These are phyloP conservation scores for Porcisia hertigi DNA, from an alignment of 208 protist species.

Conservation along the genomic window DNA sequence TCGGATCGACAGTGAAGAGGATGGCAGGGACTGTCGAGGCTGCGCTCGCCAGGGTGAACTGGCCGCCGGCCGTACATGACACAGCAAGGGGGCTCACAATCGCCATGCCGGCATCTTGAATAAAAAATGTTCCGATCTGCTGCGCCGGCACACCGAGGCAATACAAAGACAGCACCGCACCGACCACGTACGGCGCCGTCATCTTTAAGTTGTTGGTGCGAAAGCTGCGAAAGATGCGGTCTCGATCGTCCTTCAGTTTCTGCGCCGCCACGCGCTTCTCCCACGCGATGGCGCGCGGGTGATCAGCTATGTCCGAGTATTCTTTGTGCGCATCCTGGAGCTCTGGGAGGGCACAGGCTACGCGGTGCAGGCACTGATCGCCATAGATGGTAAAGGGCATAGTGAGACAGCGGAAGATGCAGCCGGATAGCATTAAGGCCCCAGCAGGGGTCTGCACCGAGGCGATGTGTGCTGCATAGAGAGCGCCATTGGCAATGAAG, in stretches of 20 bases:
- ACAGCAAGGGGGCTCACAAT: conserved; percentile 39
- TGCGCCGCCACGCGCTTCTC: conserved; percentile 81
- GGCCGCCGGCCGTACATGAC: conserved; percentile 8
- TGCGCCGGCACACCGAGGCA: conserved; percentile 63
- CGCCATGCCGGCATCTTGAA: conserved; percentile 33
- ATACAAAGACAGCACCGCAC: conserved; percentile 40
- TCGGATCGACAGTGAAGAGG: conserved; percentile 54
- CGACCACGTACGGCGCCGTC: conserved; percentile 46
- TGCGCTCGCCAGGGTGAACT: neutral
- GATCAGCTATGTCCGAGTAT: conserved; percentile 63
- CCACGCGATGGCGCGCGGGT: conserved; percentile 79
- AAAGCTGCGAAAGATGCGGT: conserved; percentile 72
- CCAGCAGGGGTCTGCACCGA: conserved; percentile 49
- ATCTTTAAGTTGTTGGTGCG: conserved; percentile 81
- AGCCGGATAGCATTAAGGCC: conserved; percentile 54
- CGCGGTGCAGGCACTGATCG: conserved; percentile 68
- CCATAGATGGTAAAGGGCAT: conserved; percentile 79
- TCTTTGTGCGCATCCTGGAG: conserved; percentile 65
- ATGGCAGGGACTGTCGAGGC: conserved; percentile 7
- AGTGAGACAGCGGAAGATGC: conserved; percentile 50
- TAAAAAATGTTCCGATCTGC: conserved; percentile 49
- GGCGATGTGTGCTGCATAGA: conserved; percentile 42
- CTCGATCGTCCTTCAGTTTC: conserved; percentile 85
- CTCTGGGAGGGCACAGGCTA: conserved; percentile 67
- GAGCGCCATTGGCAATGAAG: conserved; percentile 48